Base-by-base conservation (phyloP, 257 asterid species). In the Nicotiana undulata region DNA sequence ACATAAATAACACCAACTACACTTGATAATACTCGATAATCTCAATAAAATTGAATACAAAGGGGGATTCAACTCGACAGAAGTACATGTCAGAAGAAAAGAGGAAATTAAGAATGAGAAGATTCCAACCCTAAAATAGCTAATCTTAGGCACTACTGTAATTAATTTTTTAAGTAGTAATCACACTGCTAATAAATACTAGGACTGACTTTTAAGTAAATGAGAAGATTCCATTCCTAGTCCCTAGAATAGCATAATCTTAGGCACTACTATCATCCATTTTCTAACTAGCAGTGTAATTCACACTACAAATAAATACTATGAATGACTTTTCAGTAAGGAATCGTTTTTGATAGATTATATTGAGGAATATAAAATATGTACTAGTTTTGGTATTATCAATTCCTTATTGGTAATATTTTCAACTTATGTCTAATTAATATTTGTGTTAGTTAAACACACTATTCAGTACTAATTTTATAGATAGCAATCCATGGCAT, bases 401-500 rank as follows among this genome's bases (percentile, higher is more conserved):
- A 1, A 40, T 9, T 2, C 0, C 0, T 40, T 9, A 1, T 9
- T 40, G 12, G 3, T 2, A 40, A 1, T 34, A 8, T 6, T 37
- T 40, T 40, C 11, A 40, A 40, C 1, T 40, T 40, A 40, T 9
- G 0, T 8, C 0, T 8, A 40, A 9, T 3, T 40, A 40, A 40
- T 40, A 40, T 2, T 6, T 37, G 2, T 37, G 3, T 40, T 40
- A 40, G 1, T 40, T 40, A 40, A 2, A 40, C 3, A 40, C 0
- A 40, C 0, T 40, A 40, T 9, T 40, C 49, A 9, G 3, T 9
- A 2, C 3, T 9, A 40, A 2, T 40, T 1, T 2, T 40, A 40
- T 40, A 9, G 0, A 40, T 9, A 40, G 3, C 0, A 40, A 9
- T 2, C 0, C 3, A 40, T 40, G 12, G 0, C 1, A 40, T 40